Conservation (phyloP, 2,329 filamentous ascomycete species). For the Aspergillus aculeatinus region DNA sequence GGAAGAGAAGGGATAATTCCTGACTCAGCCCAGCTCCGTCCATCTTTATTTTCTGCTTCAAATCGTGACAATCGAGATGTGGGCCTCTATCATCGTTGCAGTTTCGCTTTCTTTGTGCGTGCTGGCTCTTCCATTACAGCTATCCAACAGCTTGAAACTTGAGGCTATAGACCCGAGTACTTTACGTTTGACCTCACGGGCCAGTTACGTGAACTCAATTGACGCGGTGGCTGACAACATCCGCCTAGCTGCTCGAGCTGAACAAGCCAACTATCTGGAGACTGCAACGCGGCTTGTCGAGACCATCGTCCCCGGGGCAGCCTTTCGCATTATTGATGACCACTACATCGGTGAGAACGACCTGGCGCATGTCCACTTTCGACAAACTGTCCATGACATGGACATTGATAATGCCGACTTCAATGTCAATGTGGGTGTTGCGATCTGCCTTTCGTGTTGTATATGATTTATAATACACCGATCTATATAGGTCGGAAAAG, state of each 20-base stretch:
- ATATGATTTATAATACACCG: no score
- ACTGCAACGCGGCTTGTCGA: slow-evolving; percentile 9
- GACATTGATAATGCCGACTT: slow-evolving; percentile 19
- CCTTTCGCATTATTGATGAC: slow-evolving; percentile 14
- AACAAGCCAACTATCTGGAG: slow-evolving; percentile 7
- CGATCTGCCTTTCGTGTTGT: neutral
- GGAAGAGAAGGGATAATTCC: no score
- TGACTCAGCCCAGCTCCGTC: no score
- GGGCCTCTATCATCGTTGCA: no score
- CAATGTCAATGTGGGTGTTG: slow-evolving; percentile 15
- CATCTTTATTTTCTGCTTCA: no score
- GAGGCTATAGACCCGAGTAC: no score
- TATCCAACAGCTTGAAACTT: no score
- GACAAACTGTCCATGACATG: slow-evolving; percentile 12
- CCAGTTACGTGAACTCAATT: slow-evolving; percentile 6
- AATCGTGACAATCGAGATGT: no score
- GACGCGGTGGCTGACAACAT: neutral
- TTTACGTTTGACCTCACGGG: slow-evolving; percentile 8
- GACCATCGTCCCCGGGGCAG: neutral
- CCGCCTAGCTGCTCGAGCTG: neutral
- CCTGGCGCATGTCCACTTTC: slow-evolving; percentile 15
- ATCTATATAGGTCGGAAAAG: slow-evolving; percentile 11
- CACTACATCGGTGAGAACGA: slow-evolving; percentile 16
- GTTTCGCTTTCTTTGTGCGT: no score
- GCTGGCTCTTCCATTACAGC: no score